Evolutionary conservation across 2,329 filamentous ascomycete genomes (phyloP), one percentile per base, ranked within the genome.

Genomic region (Grosmannia penicillata): DNA sequence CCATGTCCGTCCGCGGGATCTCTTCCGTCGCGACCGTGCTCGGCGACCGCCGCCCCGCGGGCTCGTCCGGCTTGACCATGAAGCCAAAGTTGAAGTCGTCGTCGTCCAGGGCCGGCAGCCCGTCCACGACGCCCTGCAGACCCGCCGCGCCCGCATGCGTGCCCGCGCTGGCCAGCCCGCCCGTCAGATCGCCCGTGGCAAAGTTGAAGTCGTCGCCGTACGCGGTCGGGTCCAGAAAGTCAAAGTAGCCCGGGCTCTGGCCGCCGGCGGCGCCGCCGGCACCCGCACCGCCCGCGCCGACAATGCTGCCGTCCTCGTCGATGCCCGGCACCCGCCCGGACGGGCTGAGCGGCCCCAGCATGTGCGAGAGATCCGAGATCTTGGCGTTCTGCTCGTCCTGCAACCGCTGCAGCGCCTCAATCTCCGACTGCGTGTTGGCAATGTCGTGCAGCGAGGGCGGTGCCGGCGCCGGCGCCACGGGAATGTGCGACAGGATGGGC

Each of bases 301-400:
- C 10, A 4, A 33, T 26, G 14, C 48, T 53, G 5, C 47, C 50
- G 9, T 52, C 44, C 3, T 69, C 65, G 21, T 62, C 63, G 2
- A 91, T 56, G 5, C 82, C 82, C 1, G 84, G 82, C 26, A 93
- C 82, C 14, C 72, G 70, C 5, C 84, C 85, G 1, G 75, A 82
- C 0, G 86, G 86, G 50, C 79, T 87, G 11, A 93, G 66, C 0
- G 86, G 86, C 7, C 82, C 78, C 8, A 95, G 68, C 14, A 85
- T 62, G 39, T 74, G 76, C 37, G 76, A 76, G 9, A 95, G 65
- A 41, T 82, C 75, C 44, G 82, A 74, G 1, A 95, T 80, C 35
- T 82, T 80, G 34, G 70, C 70, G 43, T 81, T 77, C 51, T 94
- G 86, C 43, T 89, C 77, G 19, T 75, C 72, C 52, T 93, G 83